Evolutionary conservation across 2,329 filamentous ascomycete genomes (phyloP), one percentile per base, ranked within the genome.

Genomic region (Orbilia ellipsospora): DNA sequence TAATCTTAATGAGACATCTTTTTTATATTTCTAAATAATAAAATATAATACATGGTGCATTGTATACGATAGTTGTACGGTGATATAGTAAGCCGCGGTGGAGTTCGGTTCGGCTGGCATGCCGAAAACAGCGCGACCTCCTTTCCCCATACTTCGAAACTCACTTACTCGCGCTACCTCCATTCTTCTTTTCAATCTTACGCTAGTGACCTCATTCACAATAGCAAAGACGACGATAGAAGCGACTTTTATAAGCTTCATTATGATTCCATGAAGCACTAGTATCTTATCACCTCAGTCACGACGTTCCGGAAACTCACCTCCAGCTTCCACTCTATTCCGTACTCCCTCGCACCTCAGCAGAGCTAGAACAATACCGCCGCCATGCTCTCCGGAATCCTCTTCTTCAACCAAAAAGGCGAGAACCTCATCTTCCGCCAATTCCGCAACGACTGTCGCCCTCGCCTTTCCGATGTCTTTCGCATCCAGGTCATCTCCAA

Each of bases 401-500:
- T 99, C 79, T 90, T 99, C 80, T 99, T 99, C 88, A 99, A 99
- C 80, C 95, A 99, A 83, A 99, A 99, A 85, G 95, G 95, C 85
- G 95, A 99, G 86, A 97, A 99, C 84, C 92, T 99, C 82, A 99
- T 99, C 84, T 97, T 99, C 86, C 93, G 95, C 82, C 93, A 95
- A 80, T 99, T 99, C 85, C 93, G 95, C 81, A 97, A 97, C 83
- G 96, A 99, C 85, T 98, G 95, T 85, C 93, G 96, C 69, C 95
- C 95, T 66, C 93, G 95, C 63, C 91, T 99, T 78, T 95, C 95
- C 84, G 95, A 99, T 82, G 94, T 99, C 85, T 99, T 99, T 85
- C 94, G 95, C 83, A 99, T 99, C 83, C 95, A 99, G 82, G 94
- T 99, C 85, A 98, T 99, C 83, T 97, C 93, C 80, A 99, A 99